Evolutionary conservation across 768 basidiomycete species (phyloP).

Genomic region (Saitozyma sp.): DNA sequence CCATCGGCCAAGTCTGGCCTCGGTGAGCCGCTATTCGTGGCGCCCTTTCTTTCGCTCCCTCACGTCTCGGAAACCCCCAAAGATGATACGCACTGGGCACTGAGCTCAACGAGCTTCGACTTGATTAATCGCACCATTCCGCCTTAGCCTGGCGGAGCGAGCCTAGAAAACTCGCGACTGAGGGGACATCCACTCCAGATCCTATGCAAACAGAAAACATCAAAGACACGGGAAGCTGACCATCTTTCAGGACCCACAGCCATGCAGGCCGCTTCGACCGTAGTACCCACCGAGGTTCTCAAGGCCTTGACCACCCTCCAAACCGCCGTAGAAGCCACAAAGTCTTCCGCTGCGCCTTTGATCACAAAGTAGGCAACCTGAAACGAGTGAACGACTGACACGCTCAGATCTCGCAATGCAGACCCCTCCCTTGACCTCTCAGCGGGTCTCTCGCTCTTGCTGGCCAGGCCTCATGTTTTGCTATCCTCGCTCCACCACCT

Average conservation of each 20-base stretch:
- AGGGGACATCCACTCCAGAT: slow-evolving; percentile 17
- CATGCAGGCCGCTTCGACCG: no score
- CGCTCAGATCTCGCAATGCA: slow-evolving; percentile 19
- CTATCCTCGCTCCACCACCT: slow-evolving; percentile 84
- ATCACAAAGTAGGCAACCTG: no score
- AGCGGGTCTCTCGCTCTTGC: slow-evolving; percentile 81
- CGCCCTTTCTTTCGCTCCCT: slow-evolving; percentile 1
- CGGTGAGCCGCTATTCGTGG: no score
- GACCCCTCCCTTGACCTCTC: slow-evolving; percentile 37
- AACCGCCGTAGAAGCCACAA: no score
- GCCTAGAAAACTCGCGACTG: slow-evolving; percentile 55
- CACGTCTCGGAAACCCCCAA: slow-evolving; percentile 12
- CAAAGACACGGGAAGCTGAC: no score
- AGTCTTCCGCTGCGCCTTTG: no score
- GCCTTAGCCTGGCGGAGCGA: slow-evolving; percentile 49
- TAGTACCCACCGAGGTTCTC: no score
- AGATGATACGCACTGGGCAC: slow-evolving; percentile 53
- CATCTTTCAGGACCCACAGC: no score
- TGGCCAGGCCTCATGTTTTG: slow-evolving; percentile 79
- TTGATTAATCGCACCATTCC: slow-evolving; percentile 45
- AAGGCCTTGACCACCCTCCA: no score
- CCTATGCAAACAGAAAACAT: background rate
- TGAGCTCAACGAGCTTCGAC: slow-evolving; percentile 34
- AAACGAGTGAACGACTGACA: no score
- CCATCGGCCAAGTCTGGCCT: no score